A percentile compares a stretch with the other conserved stretches of the same genome.
These are phyloP conservation scores for Tetraselmis chui DNA, from an alignment of 139 green algal species.

Conservation along the genomic window DNA sequence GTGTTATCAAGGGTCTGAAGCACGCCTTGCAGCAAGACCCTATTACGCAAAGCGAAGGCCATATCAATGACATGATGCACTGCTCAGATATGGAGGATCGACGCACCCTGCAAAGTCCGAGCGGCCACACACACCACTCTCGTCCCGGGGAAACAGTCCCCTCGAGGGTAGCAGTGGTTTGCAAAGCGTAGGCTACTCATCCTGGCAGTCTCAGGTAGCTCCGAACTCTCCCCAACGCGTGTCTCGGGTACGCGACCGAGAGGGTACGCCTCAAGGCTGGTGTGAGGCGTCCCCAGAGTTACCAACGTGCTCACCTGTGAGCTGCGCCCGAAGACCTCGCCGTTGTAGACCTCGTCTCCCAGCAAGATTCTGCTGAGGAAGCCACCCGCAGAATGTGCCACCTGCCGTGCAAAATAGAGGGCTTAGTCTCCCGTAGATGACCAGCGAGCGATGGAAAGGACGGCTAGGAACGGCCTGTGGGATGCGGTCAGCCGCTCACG, in stretches of 20 bases:
- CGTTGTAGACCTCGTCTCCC: constrained; percentile 23
- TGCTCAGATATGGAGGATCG: too few relatives aligned
- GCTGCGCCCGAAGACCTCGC: constrained; percentile 8
- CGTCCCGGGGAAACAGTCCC: constrained; percentile 14
- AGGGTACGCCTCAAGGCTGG: constrained; percentile 28
- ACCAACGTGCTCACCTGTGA: constrained; percentile 25
- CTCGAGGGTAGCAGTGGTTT: constrained; percentile 31
- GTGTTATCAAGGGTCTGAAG: too few relatives aligned
- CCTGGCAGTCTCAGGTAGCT: neutral
- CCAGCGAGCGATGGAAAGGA: too few relatives aligned
- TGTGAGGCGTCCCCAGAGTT: constrained; percentile 40
- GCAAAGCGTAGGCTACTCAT: constrained; percentile 30
- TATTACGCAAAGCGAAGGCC: too few relatives aligned
- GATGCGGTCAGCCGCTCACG: too few relatives aligned
- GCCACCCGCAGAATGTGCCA: constrained; percentile 42
- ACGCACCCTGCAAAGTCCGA: constrained; percentile 11
- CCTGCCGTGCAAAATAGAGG: neutral
- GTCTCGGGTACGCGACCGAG: constrained; percentile 16
- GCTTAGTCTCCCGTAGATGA: too few relatives aligned
- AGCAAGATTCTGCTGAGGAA: constrained; percentile 34
- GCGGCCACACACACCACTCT: constrained; percentile 26
- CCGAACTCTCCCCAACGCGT: constrained; percentile 2
- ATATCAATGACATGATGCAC: too few relatives aligned
- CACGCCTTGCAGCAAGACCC: too few relatives aligned
- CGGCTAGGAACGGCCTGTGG: too few relatives aligned